These are phyloP conservation scores for Chalciporus pseudorubinellus DNA, from an alignment of 768 basidiomycete genomes.

Conservation along the genomic window DNA sequence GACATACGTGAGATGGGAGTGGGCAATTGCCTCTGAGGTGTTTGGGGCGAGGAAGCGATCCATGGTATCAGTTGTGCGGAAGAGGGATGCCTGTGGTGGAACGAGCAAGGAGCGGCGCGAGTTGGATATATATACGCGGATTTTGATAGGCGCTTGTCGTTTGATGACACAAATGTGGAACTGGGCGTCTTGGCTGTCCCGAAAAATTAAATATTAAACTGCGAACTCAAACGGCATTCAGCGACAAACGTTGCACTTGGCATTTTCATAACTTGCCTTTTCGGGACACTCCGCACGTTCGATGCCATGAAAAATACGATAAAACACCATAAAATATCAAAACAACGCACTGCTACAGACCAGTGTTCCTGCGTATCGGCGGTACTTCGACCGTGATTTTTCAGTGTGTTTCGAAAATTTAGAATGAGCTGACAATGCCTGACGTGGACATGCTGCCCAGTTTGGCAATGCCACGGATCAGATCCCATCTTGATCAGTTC, in stretches of 20 bases:
- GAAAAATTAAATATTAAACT: neutral
- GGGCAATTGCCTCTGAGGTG: conserved; percentile 70
- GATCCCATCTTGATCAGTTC: too few species aligned
- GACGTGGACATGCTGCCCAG: too few species aligned
- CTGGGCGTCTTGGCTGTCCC: conserved; percentile 3
- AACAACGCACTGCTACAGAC: too few species aligned
- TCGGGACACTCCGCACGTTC: conserved; percentile 27
- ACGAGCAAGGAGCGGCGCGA: neutral
- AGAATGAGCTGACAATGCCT: too few species aligned
- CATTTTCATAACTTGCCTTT: conserved; percentile 12
- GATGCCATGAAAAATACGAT: conserved; percentile 2
- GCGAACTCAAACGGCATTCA: neutral
- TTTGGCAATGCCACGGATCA: too few species aligned
- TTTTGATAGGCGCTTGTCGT: conserved; percentile 9
- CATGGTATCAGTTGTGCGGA: conserved; percentile 36
- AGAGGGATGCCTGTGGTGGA: too few species aligned
- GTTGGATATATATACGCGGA: conserved; percentile 7
- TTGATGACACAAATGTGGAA: neutral
- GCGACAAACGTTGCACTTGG: conserved; percentile 17
- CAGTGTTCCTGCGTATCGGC: too few species aligned
- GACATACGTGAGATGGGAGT: conserved; percentile 64
- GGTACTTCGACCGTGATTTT: too few species aligned
- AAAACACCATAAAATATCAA: too few species aligned
- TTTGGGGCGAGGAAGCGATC: conserved; percentile 73
- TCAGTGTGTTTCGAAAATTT: too few species aligned